Conservation (phyloP, 2,329 filamentous ascomycete species). For the Talaromyces sp. region DNA sequence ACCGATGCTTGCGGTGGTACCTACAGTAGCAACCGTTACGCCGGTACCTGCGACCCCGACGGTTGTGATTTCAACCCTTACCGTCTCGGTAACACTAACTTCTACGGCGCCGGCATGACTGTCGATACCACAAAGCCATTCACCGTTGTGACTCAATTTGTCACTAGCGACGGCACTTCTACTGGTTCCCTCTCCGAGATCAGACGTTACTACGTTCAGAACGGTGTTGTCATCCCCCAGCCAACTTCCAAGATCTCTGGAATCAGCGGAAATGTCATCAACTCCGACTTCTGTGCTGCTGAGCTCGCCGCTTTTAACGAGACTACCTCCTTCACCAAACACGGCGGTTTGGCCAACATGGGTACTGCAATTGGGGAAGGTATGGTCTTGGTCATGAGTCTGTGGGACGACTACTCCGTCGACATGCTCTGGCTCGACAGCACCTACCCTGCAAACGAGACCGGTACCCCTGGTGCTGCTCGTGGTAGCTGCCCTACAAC, state of each 20-base stretch:
- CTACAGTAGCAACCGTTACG: constrained; percentile 54
- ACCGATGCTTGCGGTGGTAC: constrained; percentile 53
- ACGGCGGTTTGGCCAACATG: constrained; percentile 58
- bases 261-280: constrained; percentile 54
- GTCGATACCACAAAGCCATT: constrained; percentile 59
- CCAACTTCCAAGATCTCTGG: constrained; percentile 46
- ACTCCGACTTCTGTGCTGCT: constrained; percentile 54
- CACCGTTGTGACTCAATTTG: constrained; percentile 67
- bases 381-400: constrained; percentile 61
- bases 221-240: constrained; percentile 59
- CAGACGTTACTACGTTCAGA: constrained; percentile 63
- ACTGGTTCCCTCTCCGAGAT: constrained; percentile 58
- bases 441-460: constrained; percentile 53
- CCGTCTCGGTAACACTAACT: constrained; percentile 61
- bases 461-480: constrained; percentile 46
- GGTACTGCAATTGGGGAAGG: constrained; percentile 53
- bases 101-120: constrained; percentile 59
- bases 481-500: constrained; percentile 55
- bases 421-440: constrained; percentile 75
- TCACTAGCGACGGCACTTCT: constrained; percentile 54
- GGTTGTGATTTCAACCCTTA: constrained; percentile 69
- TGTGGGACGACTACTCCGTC: constrained; percentile 63
- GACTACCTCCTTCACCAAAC: constrained; percentile 49
- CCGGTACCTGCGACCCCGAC: constrained; percentile 63
- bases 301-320: constrained; percentile 58